Evolutionary conservation across 495 filamentous ascomycete species (phyloP).

Genomic region (Usnea hakonensis): DNA sequence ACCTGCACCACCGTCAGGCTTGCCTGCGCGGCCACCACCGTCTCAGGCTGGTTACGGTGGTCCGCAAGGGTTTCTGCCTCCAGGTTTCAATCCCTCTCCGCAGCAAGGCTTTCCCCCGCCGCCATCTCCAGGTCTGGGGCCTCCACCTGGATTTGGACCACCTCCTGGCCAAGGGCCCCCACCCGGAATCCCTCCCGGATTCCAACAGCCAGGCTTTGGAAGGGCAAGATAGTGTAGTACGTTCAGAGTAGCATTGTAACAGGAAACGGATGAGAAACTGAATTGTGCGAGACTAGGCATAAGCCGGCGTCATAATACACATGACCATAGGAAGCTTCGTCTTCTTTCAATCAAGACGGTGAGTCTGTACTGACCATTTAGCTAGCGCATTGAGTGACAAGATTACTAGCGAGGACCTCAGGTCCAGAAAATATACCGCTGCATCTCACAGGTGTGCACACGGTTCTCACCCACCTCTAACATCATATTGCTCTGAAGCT

Average conservation of each 20-base stretch:
- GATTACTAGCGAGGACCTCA: neutral
- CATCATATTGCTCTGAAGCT: neutral
- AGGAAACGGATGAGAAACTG: neutral
- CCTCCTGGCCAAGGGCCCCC: constrained; percentile 32
- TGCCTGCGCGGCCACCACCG: constrained; percentile 72
- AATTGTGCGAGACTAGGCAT: neutral
- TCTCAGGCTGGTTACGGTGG: constrained; percentile 71
- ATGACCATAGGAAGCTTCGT: neutral
- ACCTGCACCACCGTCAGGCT: constrained; percentile 62
- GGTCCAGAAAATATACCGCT: neutral
- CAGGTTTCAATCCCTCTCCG: constrained; percentile 44
- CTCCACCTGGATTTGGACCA: constrained; percentile 45
- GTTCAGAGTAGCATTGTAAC: neutral
- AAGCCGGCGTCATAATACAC: neutral
- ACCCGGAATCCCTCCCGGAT: constrained; percentile 42
- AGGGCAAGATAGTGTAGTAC: constrained; percentile 32
- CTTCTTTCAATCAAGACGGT: neutral
- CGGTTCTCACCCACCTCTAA: neutral
- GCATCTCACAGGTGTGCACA: neutral
- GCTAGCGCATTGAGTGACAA: neutral
- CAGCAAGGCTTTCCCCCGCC: constrained; percentile 37
- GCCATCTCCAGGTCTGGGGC: constrained; percentile 48
- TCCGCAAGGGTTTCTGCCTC: constrained; percentile 59
- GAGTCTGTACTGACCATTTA: neutral
- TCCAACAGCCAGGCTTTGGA: constrained; percentile 43